These are phyloP conservation scores for Quercus engelmannii DNA, from an alignment of 306 rosid genomes.

Conservation along the genomic window DNA sequence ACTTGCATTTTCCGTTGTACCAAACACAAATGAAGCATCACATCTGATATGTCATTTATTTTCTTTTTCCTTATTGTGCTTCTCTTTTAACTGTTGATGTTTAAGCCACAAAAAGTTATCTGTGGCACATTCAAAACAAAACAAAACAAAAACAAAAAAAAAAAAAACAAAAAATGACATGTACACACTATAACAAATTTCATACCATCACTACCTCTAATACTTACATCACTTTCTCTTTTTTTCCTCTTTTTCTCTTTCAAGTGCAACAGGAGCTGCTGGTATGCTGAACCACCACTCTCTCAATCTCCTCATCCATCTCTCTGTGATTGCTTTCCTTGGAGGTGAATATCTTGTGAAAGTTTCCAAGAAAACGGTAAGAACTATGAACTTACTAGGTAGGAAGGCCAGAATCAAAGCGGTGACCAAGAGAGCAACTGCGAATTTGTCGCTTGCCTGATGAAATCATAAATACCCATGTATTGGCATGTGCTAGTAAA, in stretches of 20 bases:
- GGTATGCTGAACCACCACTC: conserved; percentile 99
- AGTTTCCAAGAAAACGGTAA: conserved; percentile 59
- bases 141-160: background rate
- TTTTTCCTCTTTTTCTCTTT: conserved; percentile 76
- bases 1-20: no score
- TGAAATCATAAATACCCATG: conserved; percentile 17
- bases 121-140: background rate
- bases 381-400: conserved; percentile 51
- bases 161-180: conserved; percentile 8
- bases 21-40: no score
- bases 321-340: conserved; percentile 79
- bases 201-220: background rate
- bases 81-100: conserved; percentile 15
- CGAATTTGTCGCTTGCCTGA: conserved; percentile 85
- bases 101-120: conserved; percentile 6
- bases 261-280: conserved; percentile 92
- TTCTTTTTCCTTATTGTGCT: conserved; percentile 12
- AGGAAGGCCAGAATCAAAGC: conserved; percentile 59
- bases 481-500: conserved; percentile 6
- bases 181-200: conserved; percentile 11
- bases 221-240: conserved; percentile 57
- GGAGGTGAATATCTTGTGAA: conserved; percentile 78
- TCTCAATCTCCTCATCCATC: conserved; percentile 65
- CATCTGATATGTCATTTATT: no score
- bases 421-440: conserved; percentile 42